Evolutionary conservation across 768 basidiomycete genomes (phyloP).

Genomic region (Amanita phalloides): DNA sequence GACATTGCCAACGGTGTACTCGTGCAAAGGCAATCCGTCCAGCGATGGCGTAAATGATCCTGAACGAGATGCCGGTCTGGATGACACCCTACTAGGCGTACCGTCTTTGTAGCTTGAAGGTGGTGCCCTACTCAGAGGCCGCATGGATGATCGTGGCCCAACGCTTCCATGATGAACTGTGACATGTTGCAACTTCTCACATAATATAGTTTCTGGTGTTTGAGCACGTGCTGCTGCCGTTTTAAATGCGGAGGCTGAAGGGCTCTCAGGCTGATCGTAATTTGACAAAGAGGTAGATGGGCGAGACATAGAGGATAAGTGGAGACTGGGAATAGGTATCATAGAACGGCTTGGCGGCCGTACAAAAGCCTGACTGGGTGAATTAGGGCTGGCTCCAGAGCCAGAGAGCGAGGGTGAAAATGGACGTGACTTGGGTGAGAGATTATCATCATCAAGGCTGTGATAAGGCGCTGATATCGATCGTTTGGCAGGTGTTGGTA

Average conservation of each 20-base stretch:
- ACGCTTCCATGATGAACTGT: constrained; percentile 38
- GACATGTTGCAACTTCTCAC: constrained; percentile 49
- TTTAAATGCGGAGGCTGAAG: constrained; percentile 32
- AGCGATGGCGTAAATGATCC: constrained; percentile 53
- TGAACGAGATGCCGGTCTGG: constrained; percentile 54
- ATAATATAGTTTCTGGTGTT: constrained; percentile 57
- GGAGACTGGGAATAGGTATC: constrained; percentile 72
- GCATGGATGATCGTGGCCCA: constrained; percentile 26
- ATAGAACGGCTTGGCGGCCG: constrained; percentile 76
- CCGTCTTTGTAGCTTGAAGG: constrained; percentile 72
- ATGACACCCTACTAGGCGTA: constrained; percentile 35
- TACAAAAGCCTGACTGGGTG: constrained; percentile 35
- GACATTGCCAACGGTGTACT: constrained; percentile 54
- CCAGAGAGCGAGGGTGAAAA: constrained; percentile 52
- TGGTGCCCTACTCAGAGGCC: constrained; percentile 38
- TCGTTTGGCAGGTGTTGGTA: constrained; percentile 53
- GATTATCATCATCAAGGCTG: constrained; percentile 37
- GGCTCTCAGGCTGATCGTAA: constrained; percentile 43
- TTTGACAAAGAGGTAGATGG: constrained; percentile 66
- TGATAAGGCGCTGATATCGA: constrained; percentile 37
- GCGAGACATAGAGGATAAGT: constrained; percentile 58
- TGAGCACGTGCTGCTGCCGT: constrained; percentile 40
- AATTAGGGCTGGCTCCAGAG: constrained; percentile 32
- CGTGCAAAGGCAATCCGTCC: constrained; percentile 41
- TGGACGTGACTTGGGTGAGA: constrained; percentile 39